Evolutionary conservation across 2,329 filamentous ascomycete species (phyloP), one percentile per base, ranked within the genome.

Genomic region (Penicillium oxalicum): DNA sequence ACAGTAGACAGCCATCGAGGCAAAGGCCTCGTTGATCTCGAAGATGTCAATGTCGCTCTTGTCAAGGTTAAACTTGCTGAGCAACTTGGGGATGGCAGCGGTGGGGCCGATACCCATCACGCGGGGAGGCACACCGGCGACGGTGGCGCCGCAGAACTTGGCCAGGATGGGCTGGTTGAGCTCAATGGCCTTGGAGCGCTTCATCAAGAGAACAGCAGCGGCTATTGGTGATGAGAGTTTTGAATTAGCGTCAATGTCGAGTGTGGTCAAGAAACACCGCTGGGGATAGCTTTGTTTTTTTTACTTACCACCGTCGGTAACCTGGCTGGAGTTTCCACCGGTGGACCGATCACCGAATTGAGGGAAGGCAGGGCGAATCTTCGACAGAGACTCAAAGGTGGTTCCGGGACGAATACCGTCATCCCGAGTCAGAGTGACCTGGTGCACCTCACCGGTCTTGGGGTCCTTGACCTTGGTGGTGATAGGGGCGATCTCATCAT

Each of bases 21-120:
- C 91, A 64, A 98, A 98, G 1, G 93, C 93, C 79, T 98, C 93
- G 76, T 98, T 98, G 66, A 98, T 74, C 79, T 97, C 93, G 60
- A 91, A 78, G 33, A 97, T 79, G 65, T 98, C 93, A 53, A 93
- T 81, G 61, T 97, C 93, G 50, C 85, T 80, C 46, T 95, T 75
- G 25, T 78, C 81, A 52, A 98, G 72, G 71, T 86, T 83, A 78
- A 86, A 83, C 74, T 93, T 85, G 64, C 73, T 72, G 40, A 98
- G 80, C 28, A 98, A 82, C 81, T 98, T 98, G 54, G 81, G 82
- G 53, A 84, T 82, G 18, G 81, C 81, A 56, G 81, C 70, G 8
- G 73, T 71, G 29, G 74, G 74, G 7, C 74, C 74, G 58, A 97
- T 95, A 56, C 91, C 93, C 93, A 98, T 98, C 74, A 98, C 90